A percentile compares a stretch with the other conserved stretches of the same genome.
Conservation (phyloP, 805 yeast species). For the Yarrowia sp. region DNA sequence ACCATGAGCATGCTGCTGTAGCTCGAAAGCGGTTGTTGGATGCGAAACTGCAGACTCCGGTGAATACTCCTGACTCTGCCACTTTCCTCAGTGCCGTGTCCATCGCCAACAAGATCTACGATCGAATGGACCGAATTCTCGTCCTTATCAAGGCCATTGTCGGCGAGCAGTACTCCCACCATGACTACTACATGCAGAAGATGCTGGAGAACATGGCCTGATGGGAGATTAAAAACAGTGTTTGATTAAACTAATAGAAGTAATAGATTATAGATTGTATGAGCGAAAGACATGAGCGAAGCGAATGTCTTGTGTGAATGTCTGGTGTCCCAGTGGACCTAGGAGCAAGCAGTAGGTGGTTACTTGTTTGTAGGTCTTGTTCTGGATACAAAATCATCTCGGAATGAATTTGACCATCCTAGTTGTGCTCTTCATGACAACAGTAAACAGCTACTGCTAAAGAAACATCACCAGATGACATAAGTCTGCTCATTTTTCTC, state of each 20-base stretch:
- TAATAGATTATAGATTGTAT: conserved; percentile 3
- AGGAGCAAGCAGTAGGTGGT: too few species aligned
- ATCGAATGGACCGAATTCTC: conserved; percentile 48
- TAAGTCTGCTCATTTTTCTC: too few species aligned
- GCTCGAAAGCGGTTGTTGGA: conserved; percentile 1
- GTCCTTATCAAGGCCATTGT: conserved; percentile 49
- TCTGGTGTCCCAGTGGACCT: too few species aligned
- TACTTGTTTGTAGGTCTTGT: too few species aligned
- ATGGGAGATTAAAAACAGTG: not conserved
- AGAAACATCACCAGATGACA: too few species aligned
- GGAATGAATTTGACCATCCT: too few species aligned
- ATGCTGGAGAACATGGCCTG: conserved; percentile 27
- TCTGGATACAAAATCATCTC: too few species aligned
- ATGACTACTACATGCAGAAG: conserved; percentile 41
- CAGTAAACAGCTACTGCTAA: too few species aligned
- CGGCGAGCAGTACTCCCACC: conserved; percentile 49
- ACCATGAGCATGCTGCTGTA: conserved; percentile 28
- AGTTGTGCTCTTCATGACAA: too few species aligned
- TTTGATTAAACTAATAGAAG: conserved; percentile 5
- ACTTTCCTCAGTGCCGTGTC: conserved; percentile 44
- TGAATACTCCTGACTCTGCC: conserved; percentile 44
- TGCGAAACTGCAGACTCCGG: conserved; percentile 6
- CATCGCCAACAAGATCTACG: conserved; percentile 46
- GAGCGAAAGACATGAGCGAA: not conserved
- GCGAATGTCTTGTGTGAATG: too few species aligned